Evolutionary conservation across 1,284 basidiomycete species (phyloP), one percentile per base, ranked within the genome.

Genomic region (Malassezia nana): DNA sequence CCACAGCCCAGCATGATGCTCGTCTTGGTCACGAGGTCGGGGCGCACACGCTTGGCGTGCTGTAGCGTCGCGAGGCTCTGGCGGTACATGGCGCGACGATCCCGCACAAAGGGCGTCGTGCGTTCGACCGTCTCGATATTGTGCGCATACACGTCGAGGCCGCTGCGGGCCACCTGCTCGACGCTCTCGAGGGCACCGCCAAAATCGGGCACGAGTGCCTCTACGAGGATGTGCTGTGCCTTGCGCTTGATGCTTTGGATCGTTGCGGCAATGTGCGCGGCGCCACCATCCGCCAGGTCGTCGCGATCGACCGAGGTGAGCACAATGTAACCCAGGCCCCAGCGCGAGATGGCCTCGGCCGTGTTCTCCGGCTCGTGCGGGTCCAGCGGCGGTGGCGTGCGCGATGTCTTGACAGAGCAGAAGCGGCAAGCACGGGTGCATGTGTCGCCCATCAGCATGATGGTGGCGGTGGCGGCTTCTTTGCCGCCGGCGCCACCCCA

Each of bases 401-500:
- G 80, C 1, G 89, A 89, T 0, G 94, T 99, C 79, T 96, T 96
- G 56, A 99, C 88, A 4, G 91, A 87, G 70, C 94, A 99, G 76
- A 99, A 99, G 48, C 91, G 81, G 77, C 94, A 99, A 0, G 89
- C 94, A 69, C 94, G 83, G 13, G 94, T 99, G 73, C 94, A 99
- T 10, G 89, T 94, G 76, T 98, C 92, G n/a, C 94, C 94, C 94
- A 99, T 98, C 29, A 98, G 91, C 94, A 99, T 98, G 75, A 99
- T 99, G 1, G 71, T 73, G 0, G 71, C 71, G 6, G 94, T 99
- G 12, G 94, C 94, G 46, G 83, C 82, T 52, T 83, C 83, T 18
- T 83, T 83, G n/a, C 78, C 80, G 48, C 81, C 82, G 6, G 71
- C 72, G 1, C 91, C 91, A 46, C 94, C 91, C 94, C 94, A 99